Conservation (phyloP, 805 yeast genomes). For the Jamesozyma gamospora region DNA sequence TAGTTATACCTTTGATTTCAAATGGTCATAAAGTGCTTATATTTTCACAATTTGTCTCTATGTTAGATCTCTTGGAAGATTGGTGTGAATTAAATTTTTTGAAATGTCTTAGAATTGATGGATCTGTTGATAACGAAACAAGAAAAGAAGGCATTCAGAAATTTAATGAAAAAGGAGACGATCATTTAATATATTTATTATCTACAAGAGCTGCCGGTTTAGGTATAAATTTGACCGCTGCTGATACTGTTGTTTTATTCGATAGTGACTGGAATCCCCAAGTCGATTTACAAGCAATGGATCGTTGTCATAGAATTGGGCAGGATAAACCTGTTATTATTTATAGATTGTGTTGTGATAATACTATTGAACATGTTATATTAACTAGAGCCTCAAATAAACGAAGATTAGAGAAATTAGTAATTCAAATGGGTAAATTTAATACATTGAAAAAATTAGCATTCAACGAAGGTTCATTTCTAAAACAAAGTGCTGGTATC, state of each 20-base stretch:
- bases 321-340: slow-evolving; percentile 77
- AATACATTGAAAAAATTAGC: slow-evolving; percentile 34
- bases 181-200: slow-evolving; percentile 50
- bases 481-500: slow-evolving; percentile 12
- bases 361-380: slow-evolving; percentile 77
- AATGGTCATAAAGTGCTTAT: slow-evolving; percentile 62
- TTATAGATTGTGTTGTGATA: slow-evolving; percentile 63
- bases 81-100: slow-evolving; percentile 48
- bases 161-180: slow-evolving; percentile 32
- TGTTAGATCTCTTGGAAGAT: slow-evolving; percentile 74
- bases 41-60: slow-evolving; percentile 77
- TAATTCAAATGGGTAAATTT: slow-evolving; percentile 57
- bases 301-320: slow-evolving; percentile 88
- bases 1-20: slow-evolving; percentile 41
- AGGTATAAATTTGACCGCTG: slow-evolving; percentile 76
- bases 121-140: slow-evolving; percentile 53
- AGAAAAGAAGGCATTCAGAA: slow-evolving; percentile 53
- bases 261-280: slow-evolving; percentile 98
- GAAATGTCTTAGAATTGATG: slow-evolving; percentile 59
- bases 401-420: slow-evolving; percentile 65
- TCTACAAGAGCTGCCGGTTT: slow-evolving; percentile 94
- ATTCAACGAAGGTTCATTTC: slow-evolving; percentile 22
- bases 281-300: slow-evolving; percentile 93
- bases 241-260: slow-evolving; percentile 82
- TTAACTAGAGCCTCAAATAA: slow-evolving; percentile 73